phyloP scores from a whole-genome alignment of 768 basidiomycete species.

The Leccinum aurantiacum region DNA sequence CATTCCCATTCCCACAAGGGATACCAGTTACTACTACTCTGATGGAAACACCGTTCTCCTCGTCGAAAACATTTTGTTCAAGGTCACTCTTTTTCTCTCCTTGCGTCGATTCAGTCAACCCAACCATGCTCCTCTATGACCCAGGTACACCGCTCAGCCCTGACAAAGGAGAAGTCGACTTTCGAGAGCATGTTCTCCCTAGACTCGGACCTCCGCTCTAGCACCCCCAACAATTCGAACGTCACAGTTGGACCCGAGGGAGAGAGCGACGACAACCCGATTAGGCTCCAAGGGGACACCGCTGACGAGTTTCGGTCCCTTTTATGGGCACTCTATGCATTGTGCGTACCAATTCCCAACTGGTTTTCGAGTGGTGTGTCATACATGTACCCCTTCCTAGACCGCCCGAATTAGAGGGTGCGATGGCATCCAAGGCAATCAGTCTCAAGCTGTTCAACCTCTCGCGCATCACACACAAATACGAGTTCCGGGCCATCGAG shows the following conservation, averaged over 20 bases:
- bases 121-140: slow-evolving; percentile 16
- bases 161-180: slow-evolving; percentile 46
- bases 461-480: slow-evolving; percentile 48
- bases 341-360: slow-evolving; percentile 39
- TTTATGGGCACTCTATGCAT: slow-evolving; percentile 51
- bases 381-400: slow-evolving; percentile 27
- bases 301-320: slow-evolving; percentile 52
- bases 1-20: slow-evolving; percentile 36
- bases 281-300: slow-evolving; percentile 46
- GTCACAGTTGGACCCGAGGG: slow-evolving; percentile 43
- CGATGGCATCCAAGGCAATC: slow-evolving; percentile 42
- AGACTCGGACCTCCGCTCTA: slow-evolving; percentile 35
- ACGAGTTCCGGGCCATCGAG: slow-evolving; percentile 46
- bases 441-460: slow-evolving; percentile 47
- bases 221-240: slow-evolving; percentile 19
- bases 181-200: slow-evolving; percentile 50
- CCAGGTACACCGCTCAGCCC: slow-evolving; percentile 41
- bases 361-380: slow-evolving; percentile 1
- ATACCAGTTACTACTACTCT: slow-evolving; percentile 41
- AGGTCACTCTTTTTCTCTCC: slow-evolving; percentile 35
- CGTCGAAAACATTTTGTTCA: slow-evolving; percentile 48
- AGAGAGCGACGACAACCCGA: slow-evolving; percentile 49
- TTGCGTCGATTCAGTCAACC: slow-evolving; percentile 17
- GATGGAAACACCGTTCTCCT: slow-evolving; percentile 44
- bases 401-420: slow-evolving; percentile 45